Evolutionary conservation across 306 rosid species (phyloP).

Genomic region (Cucumis hystrix): DNA sequence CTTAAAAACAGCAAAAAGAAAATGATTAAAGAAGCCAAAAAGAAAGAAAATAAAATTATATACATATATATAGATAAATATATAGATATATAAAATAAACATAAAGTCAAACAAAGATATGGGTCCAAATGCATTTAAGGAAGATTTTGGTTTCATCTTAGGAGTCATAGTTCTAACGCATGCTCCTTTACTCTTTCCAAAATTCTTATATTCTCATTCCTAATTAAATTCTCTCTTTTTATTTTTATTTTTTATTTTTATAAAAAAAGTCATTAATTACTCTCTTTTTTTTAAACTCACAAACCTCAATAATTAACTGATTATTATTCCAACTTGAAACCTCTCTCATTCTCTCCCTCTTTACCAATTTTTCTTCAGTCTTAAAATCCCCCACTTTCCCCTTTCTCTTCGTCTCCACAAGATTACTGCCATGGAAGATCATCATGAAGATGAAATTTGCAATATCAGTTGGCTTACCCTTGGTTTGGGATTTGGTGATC

Average conservation of each 20-base stretch:
- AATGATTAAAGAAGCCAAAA: background rate
- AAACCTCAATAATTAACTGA: constrained; percentile 2
- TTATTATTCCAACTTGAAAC: background rate
- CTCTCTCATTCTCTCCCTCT: background rate
- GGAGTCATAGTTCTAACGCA: constrained; percentile 40
- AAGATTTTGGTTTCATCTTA: constrained; percentile 29
- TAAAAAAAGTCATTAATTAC: background rate
- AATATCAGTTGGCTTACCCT: constrained; percentile 17
- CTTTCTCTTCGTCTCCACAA: background rate
- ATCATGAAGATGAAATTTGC: constrained; percentile 18
- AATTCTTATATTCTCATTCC: background rate
- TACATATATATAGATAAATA: no score
- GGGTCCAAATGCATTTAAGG: constrained; percentile 11
- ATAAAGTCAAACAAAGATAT: constrained; percentile 19
- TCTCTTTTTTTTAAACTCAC: background rate
- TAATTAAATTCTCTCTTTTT: background rate
- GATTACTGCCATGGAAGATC: constrained; percentile 28
- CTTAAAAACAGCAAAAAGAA: background rate
- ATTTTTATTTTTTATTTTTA: no score
- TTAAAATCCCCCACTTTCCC: background rate
- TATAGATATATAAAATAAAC: background rate
- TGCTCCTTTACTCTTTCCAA: constrained; percentile 15
- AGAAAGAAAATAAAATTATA: background rate
- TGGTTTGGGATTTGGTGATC: constrained; percentile 36
- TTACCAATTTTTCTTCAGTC: background rate